Evolutionary conservation across 306 rosid species (phyloP).

Genomic region (Corylus avellana): DNA sequence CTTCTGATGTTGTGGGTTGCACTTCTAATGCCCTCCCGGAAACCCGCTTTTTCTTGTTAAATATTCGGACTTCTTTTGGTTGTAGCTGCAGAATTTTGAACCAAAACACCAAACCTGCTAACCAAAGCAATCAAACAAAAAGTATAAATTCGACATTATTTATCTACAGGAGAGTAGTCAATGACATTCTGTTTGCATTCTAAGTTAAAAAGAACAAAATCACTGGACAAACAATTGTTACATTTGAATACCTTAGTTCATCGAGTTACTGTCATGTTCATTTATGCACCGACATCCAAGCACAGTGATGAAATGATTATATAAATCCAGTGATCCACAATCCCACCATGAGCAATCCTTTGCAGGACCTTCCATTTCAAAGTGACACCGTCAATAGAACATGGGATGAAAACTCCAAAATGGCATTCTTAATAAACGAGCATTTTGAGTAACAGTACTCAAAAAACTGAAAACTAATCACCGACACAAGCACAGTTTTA

Average conservation of each 20-base stretch:
- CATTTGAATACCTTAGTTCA: not conserved
- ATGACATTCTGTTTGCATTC: not conserved
- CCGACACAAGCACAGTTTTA: not conserved
- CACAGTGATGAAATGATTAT: no score
- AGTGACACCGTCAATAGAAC: not conserved
- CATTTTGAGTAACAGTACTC: not conserved
- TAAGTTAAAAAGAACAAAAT: no score
- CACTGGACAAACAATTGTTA: not conserved
- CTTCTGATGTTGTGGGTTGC: not conserved
- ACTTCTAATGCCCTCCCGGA: not conserved
- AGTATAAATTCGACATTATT: not conserved
- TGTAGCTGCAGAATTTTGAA: not conserved
- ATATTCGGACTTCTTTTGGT: not conserved
- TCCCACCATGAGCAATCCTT: no score
- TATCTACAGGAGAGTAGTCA: not conserved
- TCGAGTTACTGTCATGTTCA: no score
- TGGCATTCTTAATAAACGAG: not conserved
- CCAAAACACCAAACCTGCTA: not conserved
- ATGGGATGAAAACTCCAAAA: not conserved
- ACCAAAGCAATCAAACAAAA: not conserved
- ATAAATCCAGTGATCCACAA: no score
- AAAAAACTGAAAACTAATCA: no score
- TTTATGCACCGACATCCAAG: no score
- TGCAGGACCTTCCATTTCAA: not conserved
- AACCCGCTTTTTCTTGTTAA: not conserved